phyloP scores from a whole-genome alignment of 2,329 filamentous ascomycete species.

The Botryotinia convoluta region DNA sequence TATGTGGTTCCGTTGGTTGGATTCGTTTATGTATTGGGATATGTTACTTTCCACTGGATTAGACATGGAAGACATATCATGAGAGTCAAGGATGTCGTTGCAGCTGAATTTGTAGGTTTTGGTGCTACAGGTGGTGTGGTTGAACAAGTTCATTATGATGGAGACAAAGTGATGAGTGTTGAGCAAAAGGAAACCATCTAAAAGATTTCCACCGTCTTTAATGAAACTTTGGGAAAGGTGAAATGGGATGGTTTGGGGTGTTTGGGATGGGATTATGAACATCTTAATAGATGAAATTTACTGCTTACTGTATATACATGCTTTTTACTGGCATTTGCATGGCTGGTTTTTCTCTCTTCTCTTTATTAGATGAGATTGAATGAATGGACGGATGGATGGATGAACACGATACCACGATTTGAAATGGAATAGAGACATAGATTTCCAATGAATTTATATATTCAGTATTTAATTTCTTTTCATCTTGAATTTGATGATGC shows the following conservation, averaged over 20 bases:
- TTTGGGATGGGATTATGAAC: neutral
- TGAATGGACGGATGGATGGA: neutral
- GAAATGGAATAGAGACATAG: neutral
- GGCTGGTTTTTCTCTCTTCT: neutral
- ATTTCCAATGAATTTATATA: neutral
- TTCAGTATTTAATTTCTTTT: neutral
- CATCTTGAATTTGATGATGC: neutral
- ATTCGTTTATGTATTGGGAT: conserved; percentile 42
- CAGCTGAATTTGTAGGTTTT: conserved; percentile 22
- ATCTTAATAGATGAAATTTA: neutral
- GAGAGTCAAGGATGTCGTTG: conserved; percentile 36
- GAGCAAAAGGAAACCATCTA: conserved; percentile 10
- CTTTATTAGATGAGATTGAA: neutral
- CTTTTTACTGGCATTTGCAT: neutral
- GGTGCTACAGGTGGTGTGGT: conserved; percentile 32
- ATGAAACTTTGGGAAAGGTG: no score
- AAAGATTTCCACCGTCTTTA: neutral
- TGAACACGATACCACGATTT: neutral
- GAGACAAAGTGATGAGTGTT: conserved; percentile 17
- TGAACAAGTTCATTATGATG: conserved; percentile 25
- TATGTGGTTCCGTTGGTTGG: conserved; percentile 46
- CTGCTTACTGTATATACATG: neutral
- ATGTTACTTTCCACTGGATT: conserved; percentile 39
- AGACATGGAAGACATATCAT: conserved; percentile 37
- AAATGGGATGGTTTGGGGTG: neutral